A percentile compares a stretch with the other conserved stretches of the same genome.
Conservation (phyloP, 345 rosid species). For the Eucalyptus sideroxylon region DNA sequence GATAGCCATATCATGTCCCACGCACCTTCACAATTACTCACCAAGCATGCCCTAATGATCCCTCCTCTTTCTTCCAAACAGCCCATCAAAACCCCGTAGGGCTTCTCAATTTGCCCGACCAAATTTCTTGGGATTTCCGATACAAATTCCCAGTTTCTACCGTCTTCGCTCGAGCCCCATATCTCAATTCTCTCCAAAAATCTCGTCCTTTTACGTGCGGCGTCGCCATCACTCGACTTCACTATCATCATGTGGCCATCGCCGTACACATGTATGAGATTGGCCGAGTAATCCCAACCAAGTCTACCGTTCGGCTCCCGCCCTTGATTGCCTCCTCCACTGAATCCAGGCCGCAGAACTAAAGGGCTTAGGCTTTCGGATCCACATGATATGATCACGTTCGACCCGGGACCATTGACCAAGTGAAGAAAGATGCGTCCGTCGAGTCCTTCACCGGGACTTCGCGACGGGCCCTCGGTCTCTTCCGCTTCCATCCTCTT, state of each 20-base stretch:
- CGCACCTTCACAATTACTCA: constrained; percentile 40
- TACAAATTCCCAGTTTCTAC: constrained; percentile 27
- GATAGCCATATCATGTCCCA: constrained; percentile 59
- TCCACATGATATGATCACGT: constrained; percentile 21
- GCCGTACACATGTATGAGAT: constrained; percentile 39
- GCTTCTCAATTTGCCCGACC: constrained; percentile 21
- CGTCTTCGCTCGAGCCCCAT: constrained; percentile 27
- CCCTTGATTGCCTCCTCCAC: not conserved
- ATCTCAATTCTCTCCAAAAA: constrained; percentile 21
- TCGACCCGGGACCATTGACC: constrained; percentile 31
- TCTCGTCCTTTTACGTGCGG: not conserved
- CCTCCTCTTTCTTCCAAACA: constrained; percentile 46
- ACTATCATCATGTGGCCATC: constrained; percentile 47
- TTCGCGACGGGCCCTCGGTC: not conserved
- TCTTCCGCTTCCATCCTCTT: constrained; percentile 19
- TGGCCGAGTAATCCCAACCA: constrained; percentile 2
- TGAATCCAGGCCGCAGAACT: constrained; percentile 30
- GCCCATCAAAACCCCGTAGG: constrained; percentile 51
- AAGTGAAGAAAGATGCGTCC: constrained; percentile 29
- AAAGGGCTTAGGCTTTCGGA: not conserved
- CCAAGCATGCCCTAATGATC: constrained; percentile 31
- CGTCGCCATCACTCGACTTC: constrained; percentile 7
- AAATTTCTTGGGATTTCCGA: constrained; percentile 28
- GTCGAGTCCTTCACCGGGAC: not conserved
- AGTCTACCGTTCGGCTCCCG: not conserved